Evolutionary conservation across 495 filamentous ascomycete genomes (phyloP).

Genomic region (Hypoxylon intermedium): DNA sequence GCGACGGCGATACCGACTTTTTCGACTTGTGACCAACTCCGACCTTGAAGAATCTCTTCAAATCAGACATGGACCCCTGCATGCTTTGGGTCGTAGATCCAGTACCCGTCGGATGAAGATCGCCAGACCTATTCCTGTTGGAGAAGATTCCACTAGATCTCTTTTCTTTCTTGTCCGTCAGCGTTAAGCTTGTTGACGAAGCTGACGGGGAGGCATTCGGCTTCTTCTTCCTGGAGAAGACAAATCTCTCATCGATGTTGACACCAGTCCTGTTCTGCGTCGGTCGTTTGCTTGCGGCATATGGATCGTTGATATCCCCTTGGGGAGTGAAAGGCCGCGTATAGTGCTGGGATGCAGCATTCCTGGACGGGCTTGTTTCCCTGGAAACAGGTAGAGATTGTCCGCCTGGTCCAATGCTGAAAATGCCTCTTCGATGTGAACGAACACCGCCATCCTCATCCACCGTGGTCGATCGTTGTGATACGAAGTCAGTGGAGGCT

Average conservation of each 20-base stretch:
- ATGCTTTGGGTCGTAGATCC: constrained; percentile 62
- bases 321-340: constrained; percentile 77
- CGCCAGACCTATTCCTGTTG: constrained; percentile 39
- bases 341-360: constrained; percentile 62
- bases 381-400: constrained; percentile 73
- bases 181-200: constrained; percentile 54
- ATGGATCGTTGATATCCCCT: constrained; percentile 86
- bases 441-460: constrained; percentile 43
- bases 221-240: constrained; percentile 70
- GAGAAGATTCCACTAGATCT: constrained; percentile 54
- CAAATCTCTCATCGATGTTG: constrained; percentile 80
- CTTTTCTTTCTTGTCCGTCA: constrained; percentile 50
- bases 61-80: constrained; percentile 89
- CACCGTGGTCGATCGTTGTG: constrained; percentile 37
- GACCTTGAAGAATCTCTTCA: constrained; percentile 90
- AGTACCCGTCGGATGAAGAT: constrained; percentile 46
- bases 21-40: constrained; percentile 70
- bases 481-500: constrained; percentile 48
- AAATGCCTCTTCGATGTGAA: constrained; percentile 69
- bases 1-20: constrained; percentile 65
- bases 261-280: constrained; percentile 72
- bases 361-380: constrained; percentile 68
- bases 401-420: constrained; percentile 71
- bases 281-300: constrained; percentile 80
- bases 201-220: constrained; percentile 48